These are phyloP conservation scores for Lactifluus hygrophoroides DNA, from an alignment of 768 basidiomycete genomes.

Conservation along the genomic window DNA sequence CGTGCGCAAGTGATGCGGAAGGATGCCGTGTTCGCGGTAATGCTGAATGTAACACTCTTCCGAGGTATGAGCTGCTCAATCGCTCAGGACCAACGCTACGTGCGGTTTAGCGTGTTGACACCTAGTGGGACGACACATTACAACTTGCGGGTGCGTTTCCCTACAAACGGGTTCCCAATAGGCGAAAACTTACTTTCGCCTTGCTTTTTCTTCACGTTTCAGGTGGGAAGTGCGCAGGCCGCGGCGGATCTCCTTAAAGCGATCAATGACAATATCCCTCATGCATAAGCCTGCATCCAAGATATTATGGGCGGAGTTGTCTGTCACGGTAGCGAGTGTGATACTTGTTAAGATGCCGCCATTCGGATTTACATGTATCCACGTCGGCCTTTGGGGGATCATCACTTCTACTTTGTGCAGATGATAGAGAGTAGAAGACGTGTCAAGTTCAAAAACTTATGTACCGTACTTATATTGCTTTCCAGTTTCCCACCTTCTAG, in stretches of 20 bases:
- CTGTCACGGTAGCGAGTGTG: background rate
- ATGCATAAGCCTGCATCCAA: background rate
- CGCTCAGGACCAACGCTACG: constrained; percentile 71
- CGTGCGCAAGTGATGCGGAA: constrained; percentile 65
- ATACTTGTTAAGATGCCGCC: background rate
- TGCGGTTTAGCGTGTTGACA: constrained; percentile 69
- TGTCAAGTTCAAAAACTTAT: constrained; percentile 2
- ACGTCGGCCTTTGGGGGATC: background rate
- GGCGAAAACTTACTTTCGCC: too few species aligned
- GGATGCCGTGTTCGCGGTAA: constrained; percentile 67
- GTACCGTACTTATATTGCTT: constrained; percentile 10
- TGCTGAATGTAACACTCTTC: constrained; percentile 72
- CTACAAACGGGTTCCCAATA: too few species aligned
- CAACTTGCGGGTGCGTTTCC: constrained; percentile 56
- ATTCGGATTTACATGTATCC: background rate
- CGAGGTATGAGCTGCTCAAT: constrained; percentile 65
- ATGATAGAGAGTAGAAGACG: constrained; percentile 10
- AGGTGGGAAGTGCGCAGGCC: constrained; percentile 18
- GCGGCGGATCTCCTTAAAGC: constrained; percentile 13
- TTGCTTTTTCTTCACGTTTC: background rate
- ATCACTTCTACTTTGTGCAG: background rate
- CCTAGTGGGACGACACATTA: constrained; percentile 54
- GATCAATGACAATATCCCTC: constrained; percentile 16
- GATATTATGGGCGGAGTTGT: background rate
- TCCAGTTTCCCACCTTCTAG: constrained; percentile 1